Base-by-base conservation (phyloP, 2,329 filamentous ascomycete species). In the Stachybotrys elegans region DNA sequence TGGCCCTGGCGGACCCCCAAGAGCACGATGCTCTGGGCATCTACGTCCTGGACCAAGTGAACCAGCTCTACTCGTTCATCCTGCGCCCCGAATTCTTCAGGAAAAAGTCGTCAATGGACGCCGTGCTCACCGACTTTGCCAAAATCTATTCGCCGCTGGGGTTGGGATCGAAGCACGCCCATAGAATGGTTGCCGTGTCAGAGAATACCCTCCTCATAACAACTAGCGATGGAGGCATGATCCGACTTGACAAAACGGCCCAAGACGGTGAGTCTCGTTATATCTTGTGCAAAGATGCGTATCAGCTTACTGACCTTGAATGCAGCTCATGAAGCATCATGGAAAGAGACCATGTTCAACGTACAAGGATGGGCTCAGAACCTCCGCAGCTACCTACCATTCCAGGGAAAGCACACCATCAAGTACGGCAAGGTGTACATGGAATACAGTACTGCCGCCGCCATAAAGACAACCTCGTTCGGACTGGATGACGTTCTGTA, bases 1-100 rank as follows among this genome's bases (percentile, higher is more conserved):
- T 98, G 48, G 86, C 86, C 11, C 79, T 98, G 49, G 82, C 88
- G 25, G 93, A 98, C 60, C 75, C 83, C 6, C 73, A 82, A 49
- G 86, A 88, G 47, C 84, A 85, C 56, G 87, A 95, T 71, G 78
- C 83, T 48, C 69, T 96, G 42, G 85, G 79, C 53, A 77, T 90
- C 35, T 94, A 90, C 63, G 86, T 87, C 41, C 73, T 95, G 56
- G 92, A 91, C 48, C 78, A 82, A 48, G 73, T 78, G n/a, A 87
- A 84, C 58, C 82, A 88, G 51, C 73, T 98, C 16, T 91, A 91
- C 67, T 90, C 88, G 12, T 76, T 98, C 52, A 85, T 78, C n/a
- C 67, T 98, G 40, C 83, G 85, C 47, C 85, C 87, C 22, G 88
- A 93, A 53, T 85, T 88, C 58, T 95, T 97, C 62, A 77, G 83